Conservation (phyloP, 202 grass and related monocot genomes). For the Musa balbisiana region DNA sequence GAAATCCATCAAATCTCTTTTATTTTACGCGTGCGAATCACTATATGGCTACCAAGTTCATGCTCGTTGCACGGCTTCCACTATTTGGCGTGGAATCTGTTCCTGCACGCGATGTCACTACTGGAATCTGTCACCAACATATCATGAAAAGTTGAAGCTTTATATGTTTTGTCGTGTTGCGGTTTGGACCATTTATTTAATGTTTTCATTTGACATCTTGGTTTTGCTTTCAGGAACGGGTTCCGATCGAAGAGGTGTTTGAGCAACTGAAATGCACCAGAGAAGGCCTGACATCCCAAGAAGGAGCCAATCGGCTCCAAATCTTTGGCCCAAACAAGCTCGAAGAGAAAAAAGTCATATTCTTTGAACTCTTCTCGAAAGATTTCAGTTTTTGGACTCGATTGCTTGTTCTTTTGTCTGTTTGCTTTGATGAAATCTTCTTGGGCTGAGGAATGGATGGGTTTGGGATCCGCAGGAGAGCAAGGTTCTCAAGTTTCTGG, state of each 20-base stretch:
- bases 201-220: background rate
- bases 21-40: background rate
- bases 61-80: background rate
- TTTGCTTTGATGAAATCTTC: background rate
- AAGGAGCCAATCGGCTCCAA: conserved; percentile 43
- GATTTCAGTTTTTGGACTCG: background rate
- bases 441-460: background rate
- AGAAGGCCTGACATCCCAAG: conserved; percentile 44
- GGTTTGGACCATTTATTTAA: background rate
- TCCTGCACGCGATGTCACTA: background rate
- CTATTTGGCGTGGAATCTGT: background rate
- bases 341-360: conserved; percentile 68
- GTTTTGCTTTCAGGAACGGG: conserved; percentile 45
- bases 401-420: background rate
- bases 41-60: background rate
- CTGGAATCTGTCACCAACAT: too few species aligned
- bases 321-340: conserved; percentile 88
- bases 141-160: too few species aligned
- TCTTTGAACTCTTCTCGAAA: background rate
- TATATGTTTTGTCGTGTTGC: background rate
- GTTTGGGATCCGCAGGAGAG: conserved; percentile 8
- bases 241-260: conserved; percentile 85
- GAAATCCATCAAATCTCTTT: background rate
- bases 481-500: conserved; percentile 14
- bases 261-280: conserved; percentile 49